Conservation (phyloP, 139 green algal species). For the Chlamydomonas schloesseri region DNA sequence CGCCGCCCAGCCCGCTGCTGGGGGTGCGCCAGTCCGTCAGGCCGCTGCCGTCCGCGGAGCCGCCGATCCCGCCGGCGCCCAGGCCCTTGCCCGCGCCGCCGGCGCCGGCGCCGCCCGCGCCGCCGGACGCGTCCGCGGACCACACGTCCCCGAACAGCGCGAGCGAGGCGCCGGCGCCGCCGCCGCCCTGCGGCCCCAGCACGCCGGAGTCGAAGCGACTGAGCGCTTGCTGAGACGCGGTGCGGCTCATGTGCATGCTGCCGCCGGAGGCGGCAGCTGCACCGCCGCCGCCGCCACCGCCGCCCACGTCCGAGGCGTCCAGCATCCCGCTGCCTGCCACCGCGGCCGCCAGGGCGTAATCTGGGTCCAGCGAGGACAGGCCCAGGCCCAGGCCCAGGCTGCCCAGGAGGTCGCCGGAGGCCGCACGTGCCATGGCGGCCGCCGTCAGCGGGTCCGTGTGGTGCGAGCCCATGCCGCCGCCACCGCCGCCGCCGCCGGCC, state of each 20-base stretch:
- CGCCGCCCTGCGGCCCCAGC: background rate
- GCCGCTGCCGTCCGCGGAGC: background rate
- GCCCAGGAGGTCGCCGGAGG: too few relatives aligned
- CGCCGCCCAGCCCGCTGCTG: background rate
- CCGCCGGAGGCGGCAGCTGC: background rate
- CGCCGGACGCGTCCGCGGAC: background rate
- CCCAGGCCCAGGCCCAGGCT: background rate
- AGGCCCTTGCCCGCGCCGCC: background rate
- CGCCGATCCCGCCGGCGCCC: background rate
- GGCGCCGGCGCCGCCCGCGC: too few relatives aligned
- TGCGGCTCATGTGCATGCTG: background rate
- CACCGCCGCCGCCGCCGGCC: too few relatives aligned
- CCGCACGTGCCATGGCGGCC: too few relatives aligned
- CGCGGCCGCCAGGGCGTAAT: too few relatives aligned
- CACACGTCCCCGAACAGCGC: conserved; percentile 13
- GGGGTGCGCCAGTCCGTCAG: background rate
- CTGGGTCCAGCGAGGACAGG: background rate
- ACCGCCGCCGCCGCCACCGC: background rate
- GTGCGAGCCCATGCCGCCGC: background rate
- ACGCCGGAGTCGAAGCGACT: conserved; percentile 21
- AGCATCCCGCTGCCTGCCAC: background rate
- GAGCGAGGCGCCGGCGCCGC: background rate
- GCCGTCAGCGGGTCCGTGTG: background rate
- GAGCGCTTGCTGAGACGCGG: conserved; percentile 6
- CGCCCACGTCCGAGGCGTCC: background rate